Evolutionary conservation across 2,329 filamentous ascomycete species (phyloP).

Genomic region (Fusarium camptoceras): DNA sequence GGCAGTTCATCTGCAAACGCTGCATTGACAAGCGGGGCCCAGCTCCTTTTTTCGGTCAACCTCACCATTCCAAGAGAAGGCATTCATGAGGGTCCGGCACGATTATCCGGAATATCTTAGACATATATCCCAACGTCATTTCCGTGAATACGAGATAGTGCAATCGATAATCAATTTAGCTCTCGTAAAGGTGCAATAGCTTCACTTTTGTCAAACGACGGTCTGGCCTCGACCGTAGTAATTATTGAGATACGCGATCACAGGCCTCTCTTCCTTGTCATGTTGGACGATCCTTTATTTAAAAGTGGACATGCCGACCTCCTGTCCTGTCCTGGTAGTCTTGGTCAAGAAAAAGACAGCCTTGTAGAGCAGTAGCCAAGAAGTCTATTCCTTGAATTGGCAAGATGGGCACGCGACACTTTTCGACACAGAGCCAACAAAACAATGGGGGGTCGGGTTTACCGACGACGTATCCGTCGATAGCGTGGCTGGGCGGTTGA

Average conservation of each 20-base stretch:
- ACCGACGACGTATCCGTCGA: conserved; percentile 5
- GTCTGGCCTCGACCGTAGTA: background rate
- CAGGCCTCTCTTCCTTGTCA: conserved; percentile 13
- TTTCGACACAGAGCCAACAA: conserved; percentile 1
- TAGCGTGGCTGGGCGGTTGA: background rate
- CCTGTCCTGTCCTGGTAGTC: background rate
- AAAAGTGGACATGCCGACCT: background rate
- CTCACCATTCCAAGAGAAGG: background rate
- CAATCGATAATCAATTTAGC: background rate
- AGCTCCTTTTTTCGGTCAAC: conserved; percentile 19
- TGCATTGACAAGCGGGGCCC: conserved; percentile 29
- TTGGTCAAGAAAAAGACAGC: background rate
- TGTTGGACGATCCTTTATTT: conserved; percentile 17
- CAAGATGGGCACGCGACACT: conserved; percentile 33
- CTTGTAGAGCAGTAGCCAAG: background rate
- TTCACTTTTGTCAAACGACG: background rate
- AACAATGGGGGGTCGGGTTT: conserved; percentile 13
- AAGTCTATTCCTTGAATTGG: conserved; percentile 8
- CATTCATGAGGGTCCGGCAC: conserved; percentile 9
- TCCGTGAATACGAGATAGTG: conserved; percentile 21
- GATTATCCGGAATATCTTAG: background rate
- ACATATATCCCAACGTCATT: conserved; percentile 12
- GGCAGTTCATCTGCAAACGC: conserved; percentile 26
- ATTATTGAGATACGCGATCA: conserved; percentile 19
- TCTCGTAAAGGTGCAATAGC: conserved; percentile 2